Base-by-base conservation (phyloP, 257 asterid genomes). In the Leonotis leonurus region DNA sequence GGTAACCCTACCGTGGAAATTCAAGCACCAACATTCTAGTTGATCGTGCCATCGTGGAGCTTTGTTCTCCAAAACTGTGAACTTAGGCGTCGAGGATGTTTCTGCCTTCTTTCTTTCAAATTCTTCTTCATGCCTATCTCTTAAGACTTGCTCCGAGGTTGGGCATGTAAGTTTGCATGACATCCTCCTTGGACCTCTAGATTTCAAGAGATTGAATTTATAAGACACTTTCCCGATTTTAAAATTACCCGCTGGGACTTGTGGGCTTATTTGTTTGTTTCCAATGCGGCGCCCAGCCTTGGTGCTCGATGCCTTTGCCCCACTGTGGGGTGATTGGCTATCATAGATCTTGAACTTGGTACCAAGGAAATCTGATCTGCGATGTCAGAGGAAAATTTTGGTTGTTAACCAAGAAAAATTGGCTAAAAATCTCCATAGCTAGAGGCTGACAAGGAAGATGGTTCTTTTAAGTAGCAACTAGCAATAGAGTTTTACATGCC, bases 181-280 rank as follows among this genome's bases (percentile, higher is more conserved):
- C 99, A 92, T 92, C 73, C 95, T 81, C 65, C 99, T 81, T 35
- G 99, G 99, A 49, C 99, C 96, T 68, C 99, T 80, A 18, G 97
- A 86, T 56, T 92, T 92, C 70, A 92, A 72, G 68, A 92, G 85
- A 70, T 89, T 92, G 45, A 83, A 92, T 63, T 92, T 92, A 57
- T 92, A 92, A 32, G 95, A 81, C 8, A 92, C 83, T 0, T 70
- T 80, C 54, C 99, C 96, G 2, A 92, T 77, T 72, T 86, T 94
- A 25, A 86, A 92, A 74, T 92, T 86, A 49, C 89, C 89, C 4
- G 99, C 80, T 53, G 95, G 85, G 64, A 92, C 87, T 67, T 92
- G 95, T 50, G 99, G 99, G 58, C 99, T 86, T 74, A 92, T 86
- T 65, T 85, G 95, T 71, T 83, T 92, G 75, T 77, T 78, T 51